These are phyloP conservation scores for Dinochytrium kinnereticum DNA, from an alignment of 371 early-diverging fungal genomes.

Conservation along the genomic window DNA sequence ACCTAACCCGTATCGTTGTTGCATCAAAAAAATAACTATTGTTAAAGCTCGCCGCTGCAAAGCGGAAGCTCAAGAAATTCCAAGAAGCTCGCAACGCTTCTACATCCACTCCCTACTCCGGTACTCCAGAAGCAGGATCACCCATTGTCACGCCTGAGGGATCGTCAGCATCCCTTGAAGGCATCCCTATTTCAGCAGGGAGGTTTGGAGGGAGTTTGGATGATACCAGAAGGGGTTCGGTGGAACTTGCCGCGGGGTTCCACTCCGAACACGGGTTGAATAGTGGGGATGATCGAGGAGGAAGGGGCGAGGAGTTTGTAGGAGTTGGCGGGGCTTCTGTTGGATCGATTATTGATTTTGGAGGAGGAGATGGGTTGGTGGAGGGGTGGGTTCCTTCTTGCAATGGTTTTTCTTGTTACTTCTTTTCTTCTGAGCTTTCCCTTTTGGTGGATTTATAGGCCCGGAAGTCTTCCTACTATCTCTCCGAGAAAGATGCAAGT, in stretches of 20 bases:
- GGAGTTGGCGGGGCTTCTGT: background rate
- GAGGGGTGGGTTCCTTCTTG: background rate
- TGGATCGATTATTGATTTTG: background rate
- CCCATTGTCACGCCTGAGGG: conserved; percentile 7
- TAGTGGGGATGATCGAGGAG: background rate
- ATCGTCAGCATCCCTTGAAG: background rate
- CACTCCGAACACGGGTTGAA: background rate
- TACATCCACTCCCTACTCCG: background rate
- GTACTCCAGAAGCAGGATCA: background rate
- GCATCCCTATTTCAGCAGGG: too few species aligned
- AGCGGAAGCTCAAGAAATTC: conserved; percentile 46
- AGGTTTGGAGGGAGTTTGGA: too few species aligned
- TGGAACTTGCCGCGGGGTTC: background rate
- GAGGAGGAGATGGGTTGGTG: background rate
- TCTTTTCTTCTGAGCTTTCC: too few species aligned
- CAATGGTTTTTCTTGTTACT: background rate
- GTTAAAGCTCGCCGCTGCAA: conserved; percentile 42
- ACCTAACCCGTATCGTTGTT: background rate
- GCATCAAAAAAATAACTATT: too few species aligned
- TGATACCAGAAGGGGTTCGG: too few species aligned
- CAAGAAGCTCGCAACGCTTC: conserved; percentile 29
- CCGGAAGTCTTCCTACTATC: background rate
- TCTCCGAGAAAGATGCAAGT: background rate
- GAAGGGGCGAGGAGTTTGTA: too few species aligned
- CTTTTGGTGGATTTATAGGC: too few species aligned